Base-by-base conservation (phyloP, 2,329 filamentous ascomycete genomes). In the Fusarium illudens region DNA sequence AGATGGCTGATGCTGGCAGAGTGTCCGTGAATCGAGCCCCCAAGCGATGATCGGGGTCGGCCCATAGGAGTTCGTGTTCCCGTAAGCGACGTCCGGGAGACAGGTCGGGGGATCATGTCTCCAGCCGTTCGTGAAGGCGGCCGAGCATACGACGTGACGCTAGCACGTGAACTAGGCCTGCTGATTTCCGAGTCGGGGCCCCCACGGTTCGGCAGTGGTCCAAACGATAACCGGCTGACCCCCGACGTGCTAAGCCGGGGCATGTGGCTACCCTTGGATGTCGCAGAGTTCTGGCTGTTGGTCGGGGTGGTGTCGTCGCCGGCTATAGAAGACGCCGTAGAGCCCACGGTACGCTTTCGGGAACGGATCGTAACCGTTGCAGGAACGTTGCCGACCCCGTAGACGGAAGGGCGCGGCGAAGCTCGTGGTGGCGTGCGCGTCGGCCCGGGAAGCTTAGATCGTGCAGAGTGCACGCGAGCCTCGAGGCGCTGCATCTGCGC, bases 401-500 rank as follows among this genome's bases (percentile, higher is more conserved):
- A 73, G 12, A 79, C 72, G 5, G 81, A 83, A 2, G 79, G 77
- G 55, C 92, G 87, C 20, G 94, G 93, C n/a, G 94, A 97, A 5
- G 87, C 86, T 49, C 90, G 89, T 17, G 94, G 93, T 5, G 94
- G 94, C 0, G 92, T 96, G 57, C 84, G 86, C 8, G 88, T 85
- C 3, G 94, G 93, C 2, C 91, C 93, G 3, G 96, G 96, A 19
- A 99, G 87, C 79, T 96, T 97, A 36, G 95, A 97, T 71, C 94
- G 90, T 17, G 91, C 96, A 22, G 91, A 93, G 64, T 98, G 94
- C 10, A 99, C 95, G 44, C 96, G 89, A 67, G 96, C 93, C 78
- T 98, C 96, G 64, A 99, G 89, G 71, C 93, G 92, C 79, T 97
- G 93, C 94, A 98, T 97, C 81, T 98, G 96, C 27, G 93, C 94